Base-by-base conservation (phyloP, 108 stramenopile species). In the Parmales sp. region DNA sequence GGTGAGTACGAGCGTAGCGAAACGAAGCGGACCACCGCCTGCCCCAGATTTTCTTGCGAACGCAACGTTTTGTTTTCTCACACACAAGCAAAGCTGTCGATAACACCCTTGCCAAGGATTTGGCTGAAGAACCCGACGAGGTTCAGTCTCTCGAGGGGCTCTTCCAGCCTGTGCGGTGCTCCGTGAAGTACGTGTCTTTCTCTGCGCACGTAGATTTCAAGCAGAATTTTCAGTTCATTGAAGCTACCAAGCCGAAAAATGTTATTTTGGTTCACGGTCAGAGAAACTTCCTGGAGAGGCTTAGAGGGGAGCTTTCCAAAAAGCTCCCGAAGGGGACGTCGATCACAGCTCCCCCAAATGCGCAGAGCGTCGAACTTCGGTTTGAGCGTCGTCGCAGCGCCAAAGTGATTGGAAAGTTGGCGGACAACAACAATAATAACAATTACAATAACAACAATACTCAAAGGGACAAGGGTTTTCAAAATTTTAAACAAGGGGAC, bases 221-320 rank as follows among this genome's bases (percentile, higher is more conserved):
- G 5, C 94, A 99, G 65, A 96, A 96, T 82, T 70, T 88, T 63
- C 70, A 85, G 37, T 97, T 97, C 71, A 96, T 99, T 41, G 80
- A 87, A 7, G 73, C 76, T 38, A 88, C 85, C 29, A 74, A 86
- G 67, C 98, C 98, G 6, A 78, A 86, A 39, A 91, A 93, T 66
- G 95, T 99, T 45, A 88, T 99, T 50, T 69, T 99, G 45, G 98
- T 99, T 5, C 98, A 99, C 80, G 98, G 98, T 13, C 93, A 95
- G 65, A 88, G 88, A 75, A 93, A 91, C 65, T 92, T 97, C 79
- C 97, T 98, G 96, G 86, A 85, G 16, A 72, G 91, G 20, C 78
- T 98, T 41, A 89, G 92, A 68, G 75, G 80, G 41, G 93, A 78
- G 31, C 48, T n/a, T n/a, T n/a, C n/a, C n/a, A n/a, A n/a, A n/a